Conservation (phyloP, 108 stramenopile genomes). For the Discostella pseudostelligera region DNA sequence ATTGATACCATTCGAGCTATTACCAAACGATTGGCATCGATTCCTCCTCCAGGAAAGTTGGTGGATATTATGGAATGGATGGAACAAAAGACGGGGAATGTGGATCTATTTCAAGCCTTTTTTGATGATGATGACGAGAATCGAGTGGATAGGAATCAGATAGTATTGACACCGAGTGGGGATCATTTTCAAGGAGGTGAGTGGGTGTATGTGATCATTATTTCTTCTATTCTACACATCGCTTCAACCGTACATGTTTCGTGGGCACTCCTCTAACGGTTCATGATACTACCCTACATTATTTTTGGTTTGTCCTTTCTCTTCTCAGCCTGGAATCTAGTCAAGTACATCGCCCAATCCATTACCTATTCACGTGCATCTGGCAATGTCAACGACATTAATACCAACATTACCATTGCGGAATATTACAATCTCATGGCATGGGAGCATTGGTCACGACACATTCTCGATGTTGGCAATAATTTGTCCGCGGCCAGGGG, state of each 20-base stretch:
- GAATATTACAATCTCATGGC: conserved; percentile 29
- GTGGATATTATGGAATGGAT: conserved; percentile 8
- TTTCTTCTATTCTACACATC: too few species aligned
- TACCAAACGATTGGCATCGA: too few species aligned
- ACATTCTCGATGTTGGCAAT: conserved; percentile 23
- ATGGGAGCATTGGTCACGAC: conserved; percentile 34
- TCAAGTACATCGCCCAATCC: too few species aligned
- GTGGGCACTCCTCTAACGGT: too few species aligned
- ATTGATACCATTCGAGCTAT: too few species aligned
- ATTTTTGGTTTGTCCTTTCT: too few species aligned
- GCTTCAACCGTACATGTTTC: too few species aligned
- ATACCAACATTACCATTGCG: conserved; percentile 10
- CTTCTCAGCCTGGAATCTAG: conserved; percentile 1
- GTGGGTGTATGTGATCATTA: conserved; percentile 26
- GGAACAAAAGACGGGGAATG: conserved; percentile 10
- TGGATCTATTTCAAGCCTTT: conserved; percentile 7
- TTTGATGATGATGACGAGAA: not conserved
- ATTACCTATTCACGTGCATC: not conserved
- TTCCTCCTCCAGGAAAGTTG: too few species aligned
- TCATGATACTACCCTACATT: too few species aligned
- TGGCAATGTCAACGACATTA: not conserved
- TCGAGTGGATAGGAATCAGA: not conserved
- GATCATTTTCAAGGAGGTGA: conserved; percentile 29
- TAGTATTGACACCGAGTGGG: conserved; percentile 5
- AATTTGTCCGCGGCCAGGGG: conserved; percentile 17